Base-by-base conservation (phyloP, 441 rosid species). In the Aleurites moluccanus region DNA sequence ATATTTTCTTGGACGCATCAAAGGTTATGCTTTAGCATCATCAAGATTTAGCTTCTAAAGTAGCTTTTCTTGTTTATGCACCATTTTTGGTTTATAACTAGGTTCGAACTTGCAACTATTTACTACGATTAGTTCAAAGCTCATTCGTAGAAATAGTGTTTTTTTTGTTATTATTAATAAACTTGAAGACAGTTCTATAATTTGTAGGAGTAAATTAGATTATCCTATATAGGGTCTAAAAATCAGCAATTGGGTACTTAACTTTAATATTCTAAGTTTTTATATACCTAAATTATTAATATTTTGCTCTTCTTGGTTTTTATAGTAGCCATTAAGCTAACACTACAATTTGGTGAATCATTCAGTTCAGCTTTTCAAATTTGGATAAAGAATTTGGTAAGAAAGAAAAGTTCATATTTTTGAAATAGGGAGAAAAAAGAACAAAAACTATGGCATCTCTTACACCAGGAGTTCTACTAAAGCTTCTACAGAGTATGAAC, bases 401-500 rank as follows among this genome's bases (percentile, higher is more conserved):
- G 16, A 38, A 47, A 16, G 16, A 38, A 23, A 50, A 64, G 13
- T 77, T 70, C 33, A 38, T 5, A 63, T 10, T 49, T 38, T 42
- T 21, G 14, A 21, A n/a, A 25, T n/a, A 64, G 64, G 44, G 47
- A 52, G 47, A 6, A 13, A 10, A 10, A 45, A 1, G 53, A 63
- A n/a, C n/a, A n/a, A 52, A 67, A 64, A 33, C 8, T 47, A 90
- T 93, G 98, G 97, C 96, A 60, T 90, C 96, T 62, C 97, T 90
- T 61, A 89, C 85, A 60, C 98, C 99, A 21, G 90, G 89, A 75
- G 94, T 91, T 75, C 81, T 91, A 40, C 79, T 91, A 67, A 95
- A 92, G 89, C 94, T 95, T 76, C 96, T 95, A 67, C 91, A 91
- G 78, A 86, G 88, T 38, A 87, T 93, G 82, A 71, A 89, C 78